phyloP scores from a whole-genome alignment of 441 rosid genomes.

The Bocquillonia castaneifolia region DNA sequence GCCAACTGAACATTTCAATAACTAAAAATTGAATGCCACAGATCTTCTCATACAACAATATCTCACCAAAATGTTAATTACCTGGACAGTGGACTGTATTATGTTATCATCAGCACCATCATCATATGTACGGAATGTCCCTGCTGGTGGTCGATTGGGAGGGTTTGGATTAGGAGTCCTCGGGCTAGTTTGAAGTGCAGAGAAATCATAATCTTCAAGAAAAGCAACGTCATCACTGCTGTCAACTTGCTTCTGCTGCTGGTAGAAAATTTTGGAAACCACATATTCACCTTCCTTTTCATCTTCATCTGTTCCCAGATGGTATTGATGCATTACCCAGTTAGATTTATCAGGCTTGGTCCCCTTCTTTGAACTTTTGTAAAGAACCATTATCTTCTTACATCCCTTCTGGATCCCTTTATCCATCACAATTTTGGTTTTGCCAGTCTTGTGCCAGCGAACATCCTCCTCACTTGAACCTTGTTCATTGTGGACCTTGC shows the following conservation, averaged over 20 bases:
- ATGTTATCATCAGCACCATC: slow-evolving; percentile 36
- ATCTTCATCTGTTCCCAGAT: slow-evolving; percentile 68
- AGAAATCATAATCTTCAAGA: slow-evolving; percentile 36
- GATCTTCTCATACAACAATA: not conserved
- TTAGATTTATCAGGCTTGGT: slow-evolving; percentile 62
- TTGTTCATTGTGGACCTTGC: slow-evolving; percentile 52
- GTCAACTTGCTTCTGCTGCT: slow-evolving; percentile 49
- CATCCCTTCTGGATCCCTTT: slow-evolving; percentile 69
- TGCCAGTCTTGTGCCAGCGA: slow-evolving; percentile 99
- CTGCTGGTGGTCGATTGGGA: slow-evolving; percentile 52
- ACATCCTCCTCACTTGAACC: slow-evolving; percentile 46
- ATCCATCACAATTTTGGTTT: slow-evolving; percentile 54
- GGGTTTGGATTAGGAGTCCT: slow-evolving; percentile 60
- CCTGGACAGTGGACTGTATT: slow-evolving; percentile 30
- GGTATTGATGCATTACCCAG: slow-evolving; percentile 94
- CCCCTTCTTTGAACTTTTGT: slow-evolving; percentile 64
- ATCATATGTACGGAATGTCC: slow-evolving; percentile 30
- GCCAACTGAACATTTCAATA: not conserved
- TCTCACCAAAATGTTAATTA: slow-evolving; percentile 13
- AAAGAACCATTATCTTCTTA: slow-evolving; percentile 90
- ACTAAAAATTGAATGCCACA: not conserved
- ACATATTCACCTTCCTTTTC: slow-evolving; percentile 73
- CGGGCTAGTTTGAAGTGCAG: slow-evolving; percentile 42
- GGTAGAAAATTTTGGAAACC: slow-evolving; percentile 68
- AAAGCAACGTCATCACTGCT: slow-evolving; percentile 25